phyloP scores from a whole-genome alignment of 768 basidiomycete genomes.

The Hypholoma sublateritium region DNA sequence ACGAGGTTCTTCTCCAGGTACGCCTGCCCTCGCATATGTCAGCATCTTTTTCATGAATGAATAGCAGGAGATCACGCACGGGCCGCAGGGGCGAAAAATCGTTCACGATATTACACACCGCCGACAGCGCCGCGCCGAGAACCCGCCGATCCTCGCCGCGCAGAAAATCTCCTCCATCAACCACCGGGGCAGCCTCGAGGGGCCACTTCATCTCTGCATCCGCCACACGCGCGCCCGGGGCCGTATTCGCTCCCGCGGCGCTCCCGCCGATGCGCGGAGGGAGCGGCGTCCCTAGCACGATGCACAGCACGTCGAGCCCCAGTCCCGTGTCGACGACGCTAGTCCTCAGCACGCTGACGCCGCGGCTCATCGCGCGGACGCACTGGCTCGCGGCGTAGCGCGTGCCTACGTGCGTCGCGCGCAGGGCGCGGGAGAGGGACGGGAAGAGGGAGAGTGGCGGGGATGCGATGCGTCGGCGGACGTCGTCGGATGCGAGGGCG shows the following conservation, averaged over 20 bases:
- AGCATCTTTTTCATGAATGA: too few relatives aligned
- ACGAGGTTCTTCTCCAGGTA: conserved; percentile 71
- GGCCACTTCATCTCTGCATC: conserved; percentile 26
- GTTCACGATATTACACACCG: conserved; percentile 83
- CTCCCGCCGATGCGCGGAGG: conserved; percentile 17
- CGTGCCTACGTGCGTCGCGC: conserved; percentile 65
- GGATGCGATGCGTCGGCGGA: conserved; percentile 68
- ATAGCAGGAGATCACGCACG: conserved; percentile 49
- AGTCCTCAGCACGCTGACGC: conserved; percentile 78
- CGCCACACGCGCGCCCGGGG: conserved; percentile 8
- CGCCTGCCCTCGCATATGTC: conserved; percentile 37
- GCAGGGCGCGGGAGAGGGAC: conserved; percentile 20
- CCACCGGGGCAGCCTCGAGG: too few relatives aligned
- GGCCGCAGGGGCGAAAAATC: conserved; percentile 80
- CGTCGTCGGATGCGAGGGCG: conserved; percentile 68
- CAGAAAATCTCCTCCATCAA: background rate
- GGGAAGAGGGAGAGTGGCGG: conserved; percentile 43
- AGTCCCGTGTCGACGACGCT: conserved; percentile 83
- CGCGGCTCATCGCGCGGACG: conserved; percentile 75
- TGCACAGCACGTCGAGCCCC: conserved; percentile 65
- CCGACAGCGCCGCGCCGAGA: conserved; percentile 67
- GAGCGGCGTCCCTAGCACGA: conserved; percentile 33
- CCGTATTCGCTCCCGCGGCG: conserved; percentile 25
- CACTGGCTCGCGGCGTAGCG: conserved; percentile 88
- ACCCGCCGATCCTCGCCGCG: conserved; percentile 67